Evolutionary conservation across 176 grass and related monocot species (phyloP).

Genomic region (Tillandsia leiboldiana): DNA sequence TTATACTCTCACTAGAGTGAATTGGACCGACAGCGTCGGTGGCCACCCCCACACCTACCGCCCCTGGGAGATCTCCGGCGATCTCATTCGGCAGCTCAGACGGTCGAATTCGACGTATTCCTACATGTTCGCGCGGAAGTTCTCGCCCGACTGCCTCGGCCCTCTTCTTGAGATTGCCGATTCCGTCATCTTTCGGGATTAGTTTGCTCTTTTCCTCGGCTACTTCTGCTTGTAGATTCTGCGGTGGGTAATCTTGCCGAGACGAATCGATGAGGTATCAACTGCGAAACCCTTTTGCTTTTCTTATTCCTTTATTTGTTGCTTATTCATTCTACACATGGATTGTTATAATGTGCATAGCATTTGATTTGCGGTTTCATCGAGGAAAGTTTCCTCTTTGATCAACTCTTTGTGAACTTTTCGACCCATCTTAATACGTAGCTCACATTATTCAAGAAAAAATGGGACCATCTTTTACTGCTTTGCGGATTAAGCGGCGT

Average conservation of each 20-base stretch:
- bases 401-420: neutral
- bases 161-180: constrained; percentile 64
- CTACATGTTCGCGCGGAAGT: constrained; percentile 80
- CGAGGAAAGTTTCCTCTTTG: neutral
- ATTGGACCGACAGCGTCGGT: constrained; percentile 58
- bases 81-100: constrained; percentile 62
- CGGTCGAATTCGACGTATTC: constrained; percentile 78
- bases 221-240: constrained; percentile 17
- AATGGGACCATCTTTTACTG: neutral
- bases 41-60: constrained; percentile 77
- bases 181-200: constrained; percentile 68
- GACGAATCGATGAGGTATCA: constrained; percentile 18
- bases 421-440: neutral
- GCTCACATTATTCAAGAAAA: neutral
- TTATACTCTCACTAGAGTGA: constrained; percentile 81
- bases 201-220: constrained; percentile 12
- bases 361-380: neutral
- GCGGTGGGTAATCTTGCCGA: neutral
- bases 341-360: neutral
- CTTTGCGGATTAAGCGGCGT: too few species aligned
- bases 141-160: constrained; percentile 36
- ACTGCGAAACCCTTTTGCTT: neutral
- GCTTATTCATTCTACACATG: neutral
- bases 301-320: neutral
- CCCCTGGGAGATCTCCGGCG: constrained; percentile 45